Evolutionary conservation across 1,284 basidiomycete species (phyloP).

Genomic region (Ustilago trichophora): DNA sequence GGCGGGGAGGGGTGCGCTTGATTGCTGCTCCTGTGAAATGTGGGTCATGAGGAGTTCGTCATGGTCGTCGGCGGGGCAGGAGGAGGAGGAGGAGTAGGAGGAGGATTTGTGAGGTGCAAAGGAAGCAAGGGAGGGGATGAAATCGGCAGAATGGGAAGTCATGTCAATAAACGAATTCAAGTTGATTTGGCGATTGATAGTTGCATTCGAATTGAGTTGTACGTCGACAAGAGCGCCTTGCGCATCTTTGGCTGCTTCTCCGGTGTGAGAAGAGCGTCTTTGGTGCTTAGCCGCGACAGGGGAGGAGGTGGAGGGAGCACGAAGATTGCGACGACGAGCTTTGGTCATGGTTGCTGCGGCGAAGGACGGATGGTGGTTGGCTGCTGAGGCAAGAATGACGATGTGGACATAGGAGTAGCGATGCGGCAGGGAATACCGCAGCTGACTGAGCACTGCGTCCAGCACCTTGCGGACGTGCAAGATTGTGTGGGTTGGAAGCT

Average conservation of each 20-base stretch:
- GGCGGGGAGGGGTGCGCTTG: conserved; percentile 51
- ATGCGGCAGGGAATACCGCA: background rate
- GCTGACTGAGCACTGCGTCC: background rate
- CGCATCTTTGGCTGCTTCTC: background rate
- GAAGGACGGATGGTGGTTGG: no score
- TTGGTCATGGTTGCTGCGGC: conserved; percentile 16
- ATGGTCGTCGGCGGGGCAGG: conserved; percentile 61
- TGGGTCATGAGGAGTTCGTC: background rate
- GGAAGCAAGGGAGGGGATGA: conserved; percentile 2
- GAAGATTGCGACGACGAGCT: conserved; percentile 31
- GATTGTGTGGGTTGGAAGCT: no score
- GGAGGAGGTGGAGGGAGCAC: conserved; percentile 1
- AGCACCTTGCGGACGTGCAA: no score
- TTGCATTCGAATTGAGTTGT: conserved; percentile 4
- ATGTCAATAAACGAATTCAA: conserved; percentile 33
- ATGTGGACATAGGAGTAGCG: background rate
- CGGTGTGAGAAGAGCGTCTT: background rate
- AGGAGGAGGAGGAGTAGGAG: background rate
- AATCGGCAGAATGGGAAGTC: conserved; percentile 18
- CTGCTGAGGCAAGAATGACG: no score
- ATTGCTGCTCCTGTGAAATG: conserved; percentile 59
- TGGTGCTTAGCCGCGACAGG: background rate
- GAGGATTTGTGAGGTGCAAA: background rate
- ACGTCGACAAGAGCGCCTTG: background rate
- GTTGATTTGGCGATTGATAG: conserved; percentile 9